phyloP scores from a whole-genome alignment of 2,329 filamentous ascomycete species.

The Trichoderma harzianum region DNA sequence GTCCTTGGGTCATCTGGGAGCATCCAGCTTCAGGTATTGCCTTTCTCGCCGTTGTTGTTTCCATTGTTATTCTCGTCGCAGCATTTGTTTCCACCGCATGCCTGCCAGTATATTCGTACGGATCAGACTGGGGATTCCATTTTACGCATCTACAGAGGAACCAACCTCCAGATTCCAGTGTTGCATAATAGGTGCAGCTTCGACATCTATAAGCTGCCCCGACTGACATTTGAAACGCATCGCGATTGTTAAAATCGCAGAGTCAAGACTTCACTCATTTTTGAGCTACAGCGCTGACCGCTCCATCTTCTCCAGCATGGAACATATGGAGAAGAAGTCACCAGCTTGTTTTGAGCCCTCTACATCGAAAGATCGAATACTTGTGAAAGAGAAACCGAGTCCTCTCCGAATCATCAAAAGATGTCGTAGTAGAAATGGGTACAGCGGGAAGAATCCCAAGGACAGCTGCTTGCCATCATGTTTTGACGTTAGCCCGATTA shows the following conservation, averaged over 20 bases:
- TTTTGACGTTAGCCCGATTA: neutral
- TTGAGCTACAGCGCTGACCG: neutral
- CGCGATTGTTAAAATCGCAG: neutral
- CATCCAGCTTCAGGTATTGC: constrained; percentile 6
- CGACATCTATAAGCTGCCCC: neutral
- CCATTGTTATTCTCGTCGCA: neutral
- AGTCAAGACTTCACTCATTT: neutral
- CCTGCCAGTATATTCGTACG: neutral
- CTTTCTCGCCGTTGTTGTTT: constrained; percentile 9
- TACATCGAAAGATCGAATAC: constrained; percentile 24
- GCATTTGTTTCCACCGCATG: constrained; percentile 6
- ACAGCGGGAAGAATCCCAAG: neutral
- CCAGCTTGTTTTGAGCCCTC: constrained; percentile 33
- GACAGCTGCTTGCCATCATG: neutral
- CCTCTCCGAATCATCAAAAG: constrained; percentile 46
- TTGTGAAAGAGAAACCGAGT: constrained; percentile 34
- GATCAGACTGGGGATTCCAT: neutral
- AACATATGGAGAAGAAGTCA: constrained; percentile 28
- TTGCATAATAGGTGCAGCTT: neutral
- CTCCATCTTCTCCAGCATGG: constrained; percentile 30
- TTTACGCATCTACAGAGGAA: neutral
- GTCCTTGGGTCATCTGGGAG: constrained; percentile 9
- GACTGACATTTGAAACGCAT: neutral
- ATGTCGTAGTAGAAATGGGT: neutral
- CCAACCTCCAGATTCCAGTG: neutral